phyloP scores from a whole-genome alignment of 2,329 filamentous ascomycete species.

The Aspergillus clavatus region DNA sequence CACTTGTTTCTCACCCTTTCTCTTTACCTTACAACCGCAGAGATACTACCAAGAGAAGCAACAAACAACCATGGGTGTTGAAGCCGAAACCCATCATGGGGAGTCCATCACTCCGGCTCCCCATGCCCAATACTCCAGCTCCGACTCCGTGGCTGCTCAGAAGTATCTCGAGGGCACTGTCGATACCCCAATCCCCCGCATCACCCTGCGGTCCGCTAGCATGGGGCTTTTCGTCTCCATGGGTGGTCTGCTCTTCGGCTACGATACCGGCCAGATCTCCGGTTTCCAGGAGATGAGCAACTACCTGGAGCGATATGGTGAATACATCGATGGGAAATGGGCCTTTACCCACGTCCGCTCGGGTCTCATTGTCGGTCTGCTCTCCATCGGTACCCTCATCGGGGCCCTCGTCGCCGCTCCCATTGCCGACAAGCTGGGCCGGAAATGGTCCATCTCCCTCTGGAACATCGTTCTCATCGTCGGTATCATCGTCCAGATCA shows the following conservation, averaged over 20 bases:
- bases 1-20: too few species aligned
- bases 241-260: slow-evolving; percentile 43
- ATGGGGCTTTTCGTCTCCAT: slow-evolving; percentile 42
- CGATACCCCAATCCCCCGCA: slow-evolving; percentile 28
- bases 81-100: slow-evolving; percentile 27
- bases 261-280: slow-evolving; percentile 43
- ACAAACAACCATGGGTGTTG: slow-evolving; percentile 26
- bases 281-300: slow-evolving; percentile 41
- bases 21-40: too few species aligned
- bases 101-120: slow-evolving; percentile 28
- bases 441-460: slow-evolving; percentile 39
- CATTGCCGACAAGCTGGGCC: slow-evolving; percentile 40
- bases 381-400: slow-evolving; percentile 42
- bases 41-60: too few species aligned
- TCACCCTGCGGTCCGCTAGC: slow-evolving; percentile 30
- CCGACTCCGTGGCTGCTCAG: slow-evolving; percentile 21
- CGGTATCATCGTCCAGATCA: slow-evolving; percentile 42
- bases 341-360: slow-evolving; percentile 40
- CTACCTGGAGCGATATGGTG: slow-evolving; percentile 37
- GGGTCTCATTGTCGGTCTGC: slow-evolving; percentile 41
- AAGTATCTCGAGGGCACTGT: slow-evolving; percentile 22
- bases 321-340: slow-evolving; percentile 28
- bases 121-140: slow-evolving; percentile 17
- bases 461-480: slow-evolving; percentile 38
- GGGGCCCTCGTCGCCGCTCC: slow-evolving; percentile 39